Percentiles rank a stretch among this genome's conserved stretches.
Evolutionary conservation across 805 yeast genomes (phyloP).

Genomic region (Candida sithepensis): DNA sequence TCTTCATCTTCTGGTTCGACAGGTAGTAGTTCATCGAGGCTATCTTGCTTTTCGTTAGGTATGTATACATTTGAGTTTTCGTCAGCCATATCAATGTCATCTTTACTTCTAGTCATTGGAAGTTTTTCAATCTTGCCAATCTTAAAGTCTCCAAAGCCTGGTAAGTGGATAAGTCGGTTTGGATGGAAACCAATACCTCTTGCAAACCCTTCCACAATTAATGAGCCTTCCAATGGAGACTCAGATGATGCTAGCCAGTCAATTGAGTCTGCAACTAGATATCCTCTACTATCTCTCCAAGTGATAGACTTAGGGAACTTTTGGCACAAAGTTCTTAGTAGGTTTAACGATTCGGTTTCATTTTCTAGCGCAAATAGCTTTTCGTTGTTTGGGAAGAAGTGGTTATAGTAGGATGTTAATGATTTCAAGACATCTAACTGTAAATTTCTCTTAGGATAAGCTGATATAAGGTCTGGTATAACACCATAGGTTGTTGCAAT

Average conservation of each 20-base stretch:
- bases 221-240: slow-evolving; percentile 31
- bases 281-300: slow-evolving; percentile 95
- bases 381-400: slow-evolving; percentile 79
- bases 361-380: slow-evolving; percentile 69
- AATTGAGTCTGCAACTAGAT: slow-evolving; percentile 70
- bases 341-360: slow-evolving; percentile 65
- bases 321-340: slow-evolving; percentile 75
- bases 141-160: slow-evolving; percentile 88
- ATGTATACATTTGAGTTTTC: slow-evolving; percentile 26
- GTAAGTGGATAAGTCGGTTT: slow-evolving; percentile 77
- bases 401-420: slow-evolving; percentile 60
- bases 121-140: slow-evolving; percentile 61
- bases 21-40: slow-evolving; percentile 58
- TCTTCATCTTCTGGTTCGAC: slow-evolving; percentile 44
- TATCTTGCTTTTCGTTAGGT: slow-evolving; percentile 45
- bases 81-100: slow-evolving; percentile 11
- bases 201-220: slow-evolving; percentile 76
- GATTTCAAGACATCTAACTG: slow-evolving; percentile 69
- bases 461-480: slow-evolving; percentile 64
- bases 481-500: slow-evolving; percentile 78
- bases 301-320: slow-evolving; percentile 78
- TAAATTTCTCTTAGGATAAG: slow-evolving; percentile 69
- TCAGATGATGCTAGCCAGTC: slow-evolving; percentile 34
- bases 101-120: slow-evolving; percentile 10
- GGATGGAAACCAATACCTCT: slow-evolving; percentile 84